These are phyloP conservation scores for Parathielavia hyrcaniae DNA, from an alignment of 495 filamentous ascomycete genomes.

Conservation along the genomic window DNA sequence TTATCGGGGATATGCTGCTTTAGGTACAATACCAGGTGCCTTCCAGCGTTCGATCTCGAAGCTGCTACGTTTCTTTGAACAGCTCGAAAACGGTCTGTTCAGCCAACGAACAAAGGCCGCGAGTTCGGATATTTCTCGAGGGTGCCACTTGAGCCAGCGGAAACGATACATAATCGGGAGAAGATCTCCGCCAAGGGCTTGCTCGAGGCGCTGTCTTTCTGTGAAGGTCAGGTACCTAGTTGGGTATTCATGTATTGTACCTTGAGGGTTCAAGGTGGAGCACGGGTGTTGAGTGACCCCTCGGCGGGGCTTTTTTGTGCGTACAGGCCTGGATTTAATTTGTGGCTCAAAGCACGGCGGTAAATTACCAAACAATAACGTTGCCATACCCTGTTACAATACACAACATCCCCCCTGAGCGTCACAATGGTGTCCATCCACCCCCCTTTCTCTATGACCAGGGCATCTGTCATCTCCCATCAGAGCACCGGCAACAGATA, in stretches of 20 bases:
- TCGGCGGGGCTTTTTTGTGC: constrained; percentile 23
- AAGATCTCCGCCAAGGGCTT: neutral
- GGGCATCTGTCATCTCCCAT: neutral
- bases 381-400: neutral
- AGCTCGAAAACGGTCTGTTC: neutral
- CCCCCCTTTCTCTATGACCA: neutral
- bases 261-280: constrained; percentile 11
- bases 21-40: too few species aligned
- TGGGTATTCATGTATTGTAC: neutral
- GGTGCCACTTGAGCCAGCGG: constrained; percentile 13
- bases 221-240: neutral
- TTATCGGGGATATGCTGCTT: neutral
- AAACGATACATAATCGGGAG: constrained; percentile 21
- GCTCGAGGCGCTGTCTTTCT: neutral
- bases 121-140: constrained; percentile 9
- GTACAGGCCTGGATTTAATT: constrained; percentile 18
- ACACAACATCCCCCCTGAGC: neutral
- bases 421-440: neutral
- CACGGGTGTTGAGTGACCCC: constrained; percentile 4
- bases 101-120: constrained; percentile 16
- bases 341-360: neutral
- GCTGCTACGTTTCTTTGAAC: too few species aligned
- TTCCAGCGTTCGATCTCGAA: neutral
- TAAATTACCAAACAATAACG: neutral
- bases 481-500: constrained; percentile 41